phyloP scores from a whole-genome alignment of 768 basidiomycete genomes.

The Piloderma croceum region DNA sequence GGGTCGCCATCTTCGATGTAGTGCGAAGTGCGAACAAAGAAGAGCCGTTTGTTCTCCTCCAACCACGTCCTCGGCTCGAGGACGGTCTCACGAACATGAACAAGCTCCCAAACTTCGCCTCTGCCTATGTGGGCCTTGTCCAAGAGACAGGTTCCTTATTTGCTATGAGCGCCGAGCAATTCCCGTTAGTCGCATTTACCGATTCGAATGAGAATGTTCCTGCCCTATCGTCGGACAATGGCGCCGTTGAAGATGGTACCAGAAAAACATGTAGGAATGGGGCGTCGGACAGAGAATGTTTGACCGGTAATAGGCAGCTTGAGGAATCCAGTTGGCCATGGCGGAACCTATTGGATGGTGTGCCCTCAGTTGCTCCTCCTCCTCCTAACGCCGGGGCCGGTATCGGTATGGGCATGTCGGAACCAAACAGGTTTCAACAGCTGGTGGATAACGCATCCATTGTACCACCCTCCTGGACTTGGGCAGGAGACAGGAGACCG shows the following conservation, averaged over 20 bases:
- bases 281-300: constrained; percentile 47
- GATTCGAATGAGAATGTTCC: constrained; percentile 32
- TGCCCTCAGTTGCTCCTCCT: constrained; percentile 33
- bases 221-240: constrained; percentile 11
- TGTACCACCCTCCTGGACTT: too few relatives aligned
- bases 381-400: too few relatives aligned
- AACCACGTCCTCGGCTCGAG: constrained; percentile 72
- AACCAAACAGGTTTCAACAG: too few relatives aligned
- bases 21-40: constrained; percentile 32
- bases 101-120: constrained; percentile 47
- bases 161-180: constrained; percentile 78
- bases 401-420: too few relatives aligned
- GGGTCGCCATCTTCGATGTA: constrained; percentile 82
- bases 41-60: constrained; percentile 77
- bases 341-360: constrained; percentile 61
- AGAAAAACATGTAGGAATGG: constrained; percentile 34
- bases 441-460: too few relatives aligned
- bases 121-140: constrained; percentile 79
- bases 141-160: constrained; percentile 69
- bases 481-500: constrained; percentile 9
- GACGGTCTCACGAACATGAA: constrained; percentile 50
- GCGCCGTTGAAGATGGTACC: constrained; percentile 5
- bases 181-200: constrained; percentile 76
- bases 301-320: constrained; percentile 55
- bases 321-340: constrained; percentile 49